Evolutionary conservation across 176 grass and related monocot species (phyloP).

Genomic region (Paspalum notatum): DNA sequence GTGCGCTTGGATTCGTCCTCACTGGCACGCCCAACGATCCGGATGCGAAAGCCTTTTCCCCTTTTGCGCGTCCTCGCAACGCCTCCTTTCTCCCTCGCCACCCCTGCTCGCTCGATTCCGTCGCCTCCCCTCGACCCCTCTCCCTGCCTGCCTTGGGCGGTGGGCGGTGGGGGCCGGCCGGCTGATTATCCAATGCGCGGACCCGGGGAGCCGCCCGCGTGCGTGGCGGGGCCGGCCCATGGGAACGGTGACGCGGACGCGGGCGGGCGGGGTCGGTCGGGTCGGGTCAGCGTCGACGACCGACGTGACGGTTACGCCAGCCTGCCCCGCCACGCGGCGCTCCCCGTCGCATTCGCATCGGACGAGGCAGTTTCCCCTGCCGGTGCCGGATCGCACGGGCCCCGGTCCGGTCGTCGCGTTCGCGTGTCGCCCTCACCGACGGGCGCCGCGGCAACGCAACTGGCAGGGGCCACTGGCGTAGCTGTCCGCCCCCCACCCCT

Average conservation of each 20-base stretch:
- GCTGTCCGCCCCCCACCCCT: constrained; percentile 1
- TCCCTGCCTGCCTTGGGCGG: too few species aligned
- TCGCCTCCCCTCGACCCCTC: neutral
- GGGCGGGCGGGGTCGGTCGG: too few species aligned
- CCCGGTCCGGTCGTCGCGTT: too few species aligned
- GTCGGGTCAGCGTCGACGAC: constrained; percentile 2
- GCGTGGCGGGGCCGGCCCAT: neutral
- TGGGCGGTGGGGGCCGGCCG: neutral
- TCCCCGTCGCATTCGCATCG: neutral
- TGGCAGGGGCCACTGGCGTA: neutral
- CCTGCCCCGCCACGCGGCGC: neutral
- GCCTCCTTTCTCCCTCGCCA: neutral
- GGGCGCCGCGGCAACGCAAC: neutral
- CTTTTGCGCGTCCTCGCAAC: neutral
- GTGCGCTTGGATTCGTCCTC: neutral
- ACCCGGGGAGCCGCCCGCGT: neutral
- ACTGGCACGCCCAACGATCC: neutral
- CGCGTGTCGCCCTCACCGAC: neutral
- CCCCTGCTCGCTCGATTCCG: neutral
- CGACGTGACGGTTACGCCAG: constrained; percentile 23
- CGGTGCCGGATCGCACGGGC: too few species aligned
- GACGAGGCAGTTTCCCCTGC: neutral
- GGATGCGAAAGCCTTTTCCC: neutral
- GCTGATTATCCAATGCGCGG: neutral
- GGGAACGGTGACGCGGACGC: neutral